These are phyloP conservation scores for Chimonanthus salicifolius DNA, from an alignment of 164 flowering plant genomes.

Conservation along the genomic window DNA sequence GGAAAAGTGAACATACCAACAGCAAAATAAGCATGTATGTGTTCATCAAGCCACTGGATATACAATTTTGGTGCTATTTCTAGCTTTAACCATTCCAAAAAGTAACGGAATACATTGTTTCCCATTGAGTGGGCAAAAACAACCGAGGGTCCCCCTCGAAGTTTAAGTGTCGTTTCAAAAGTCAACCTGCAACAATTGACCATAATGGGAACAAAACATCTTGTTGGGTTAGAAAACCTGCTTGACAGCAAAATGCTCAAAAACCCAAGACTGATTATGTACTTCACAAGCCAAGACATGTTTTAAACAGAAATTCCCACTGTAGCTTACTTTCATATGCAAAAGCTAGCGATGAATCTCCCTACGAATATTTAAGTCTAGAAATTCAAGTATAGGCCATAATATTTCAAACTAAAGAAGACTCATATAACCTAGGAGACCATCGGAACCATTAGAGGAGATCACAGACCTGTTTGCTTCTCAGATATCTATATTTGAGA, in stretches of 20 bases:
- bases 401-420: neutral
- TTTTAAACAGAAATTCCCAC: neutral
- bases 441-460: neutral
- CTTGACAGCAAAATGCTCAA: neutral
- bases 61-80: constrained; percentile 94
- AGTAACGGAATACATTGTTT: constrained; percentile 90
- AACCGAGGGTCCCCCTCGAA: constrained; percentile 94
- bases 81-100: constrained; percentile 94
- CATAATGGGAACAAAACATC: neutral
- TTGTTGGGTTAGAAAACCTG: neutral
- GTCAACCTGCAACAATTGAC: constrained; percentile 56
- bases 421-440: neutral
- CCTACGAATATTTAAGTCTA: neutral
- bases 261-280: neutral
- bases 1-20: constrained; percentile 57
- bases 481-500: neutral
- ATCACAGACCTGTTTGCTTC: neutral
- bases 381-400: neutral
- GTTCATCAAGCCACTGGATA: constrained; percentile 82
- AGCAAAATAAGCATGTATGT: constrained; percentile 97
- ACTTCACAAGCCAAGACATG: neutral
- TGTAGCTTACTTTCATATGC: neutral
- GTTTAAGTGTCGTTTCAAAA: constrained; percentile 91
- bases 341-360: neutral
- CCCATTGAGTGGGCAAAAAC: constrained; percentile 99